A percentile compares a stretch with the other conserved stretches of the same genome.
These are phyloP conservation scores for Lagerstroemia fauriei DNA, from an alignment of 441 rosid species.

Conservation along the genomic window DNA sequence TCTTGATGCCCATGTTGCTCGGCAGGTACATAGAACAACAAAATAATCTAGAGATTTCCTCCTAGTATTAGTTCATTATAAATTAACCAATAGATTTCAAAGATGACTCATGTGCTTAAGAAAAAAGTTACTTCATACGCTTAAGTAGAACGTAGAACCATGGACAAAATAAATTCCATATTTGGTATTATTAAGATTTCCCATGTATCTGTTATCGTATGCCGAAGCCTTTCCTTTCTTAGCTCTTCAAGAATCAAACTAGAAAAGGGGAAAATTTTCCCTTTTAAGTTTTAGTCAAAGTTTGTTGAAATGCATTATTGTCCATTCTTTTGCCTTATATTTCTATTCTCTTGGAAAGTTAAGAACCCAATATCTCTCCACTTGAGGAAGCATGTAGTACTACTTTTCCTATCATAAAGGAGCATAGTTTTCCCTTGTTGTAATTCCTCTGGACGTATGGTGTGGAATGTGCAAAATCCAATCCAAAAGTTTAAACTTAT, in stretches of 20 bases:
- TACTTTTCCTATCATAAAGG: neutral
- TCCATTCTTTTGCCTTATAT: neutral
- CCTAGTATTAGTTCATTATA: neutral
- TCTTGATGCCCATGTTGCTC: conserved; percentile 88
- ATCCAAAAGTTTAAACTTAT: too few species aligned
- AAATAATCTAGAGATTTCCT: neutral
- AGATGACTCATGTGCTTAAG: neutral
- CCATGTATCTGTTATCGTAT: too few species aligned
- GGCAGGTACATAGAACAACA: conserved; percentile 57
- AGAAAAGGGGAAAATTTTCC: too few species aligned
- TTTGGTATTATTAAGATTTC: too few species aligned
- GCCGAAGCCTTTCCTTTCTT: too few species aligned
- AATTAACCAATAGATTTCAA: neutral
- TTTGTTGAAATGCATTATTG: neutral
- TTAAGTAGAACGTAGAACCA: too few species aligned
- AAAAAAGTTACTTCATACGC: neutral
- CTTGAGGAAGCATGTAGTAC: neutral
- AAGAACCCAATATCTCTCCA: neutral
- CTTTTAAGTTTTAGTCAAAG: neutral
- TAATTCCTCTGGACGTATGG: neutral
- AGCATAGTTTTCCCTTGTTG: neutral
- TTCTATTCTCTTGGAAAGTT: neutral
- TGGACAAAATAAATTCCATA: neutral
- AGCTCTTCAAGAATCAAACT: too few species aligned
- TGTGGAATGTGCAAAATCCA: neutral